phyloP scores from a whole-genome alignment of 2,329 filamentous ascomycete species.

The Knoxdaviesia proteae region DNA sequence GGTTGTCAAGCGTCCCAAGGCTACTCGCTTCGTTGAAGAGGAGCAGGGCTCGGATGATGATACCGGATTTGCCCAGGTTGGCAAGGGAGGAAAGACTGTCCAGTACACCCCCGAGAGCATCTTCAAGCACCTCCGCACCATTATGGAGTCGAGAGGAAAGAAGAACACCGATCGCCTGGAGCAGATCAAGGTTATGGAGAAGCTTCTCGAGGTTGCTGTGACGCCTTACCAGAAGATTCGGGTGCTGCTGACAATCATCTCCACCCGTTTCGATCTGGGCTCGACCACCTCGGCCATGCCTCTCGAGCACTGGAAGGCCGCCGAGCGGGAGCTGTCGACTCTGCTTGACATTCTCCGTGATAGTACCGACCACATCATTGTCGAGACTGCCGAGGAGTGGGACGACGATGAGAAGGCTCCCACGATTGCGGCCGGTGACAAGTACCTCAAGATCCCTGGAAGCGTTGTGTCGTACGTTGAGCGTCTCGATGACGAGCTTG shows the following conservation, averaged over 20 bases:
- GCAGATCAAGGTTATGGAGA: slow-evolving; percentile 96
- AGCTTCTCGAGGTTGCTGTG: slow-evolving; percentile 68
- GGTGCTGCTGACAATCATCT: slow-evolving; percentile 76
- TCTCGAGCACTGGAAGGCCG: slow-evolving; percentile 90
- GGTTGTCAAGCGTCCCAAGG: slow-evolving; percentile 21
- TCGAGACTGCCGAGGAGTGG: slow-evolving; percentile 92
- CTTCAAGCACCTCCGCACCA: slow-evolving; percentile 83
- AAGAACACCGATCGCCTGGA: slow-evolving; percentile 94
- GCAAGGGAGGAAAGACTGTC: slow-evolving; percentile 70
- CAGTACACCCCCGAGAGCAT: slow-evolving; percentile 95
- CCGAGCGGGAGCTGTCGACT: slow-evolving; percentile 64
- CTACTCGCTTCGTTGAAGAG: slow-evolving; percentile 19
- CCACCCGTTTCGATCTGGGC: slow-evolving; percentile 83
- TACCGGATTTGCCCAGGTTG: slow-evolving; percentile 75
- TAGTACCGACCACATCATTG: slow-evolving; percentile 62
- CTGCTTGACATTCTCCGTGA: slow-evolving; percentile 63
- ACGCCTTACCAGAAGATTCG: slow-evolving; percentile 90
- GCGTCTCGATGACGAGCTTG: slow-evolving; percentile 90
- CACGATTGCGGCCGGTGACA: slow-evolving; percentile 48
- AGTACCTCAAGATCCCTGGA: slow-evolving; percentile 76
- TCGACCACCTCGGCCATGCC: slow-evolving; percentile 65
- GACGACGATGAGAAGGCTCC: slow-evolving; percentile 95
- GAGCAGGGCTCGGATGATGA: slow-evolving; percentile 38
- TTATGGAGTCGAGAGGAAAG: slow-evolving; percentile 90
- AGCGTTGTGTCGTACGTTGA: slow-evolving; percentile 90